Evolutionary conservation across 2,329 filamentous ascomycete genomes (phyloP), one percentile per base, ranked within the genome.

Genomic region (Immersiporthe knoxdaviesiana): DNA sequence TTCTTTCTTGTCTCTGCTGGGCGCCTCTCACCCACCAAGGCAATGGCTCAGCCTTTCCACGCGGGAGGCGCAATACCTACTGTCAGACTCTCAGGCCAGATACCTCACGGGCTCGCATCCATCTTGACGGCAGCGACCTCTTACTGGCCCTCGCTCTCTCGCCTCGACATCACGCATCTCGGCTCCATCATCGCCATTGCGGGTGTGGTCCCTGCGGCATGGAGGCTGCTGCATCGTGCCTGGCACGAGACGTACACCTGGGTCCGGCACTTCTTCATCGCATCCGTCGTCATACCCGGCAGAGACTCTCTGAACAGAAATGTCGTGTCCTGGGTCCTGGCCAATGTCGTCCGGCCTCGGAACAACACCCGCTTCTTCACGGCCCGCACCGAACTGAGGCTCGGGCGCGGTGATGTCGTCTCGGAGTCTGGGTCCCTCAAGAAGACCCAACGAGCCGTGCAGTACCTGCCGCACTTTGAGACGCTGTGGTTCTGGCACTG

Each of bases 401-500:
- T 77, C 21, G 81, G 82, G 47, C 77, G 80, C 4, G 81, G 70
- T 24, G 70, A 71, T 39, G 68, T 75, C 1, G 68, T 75, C 1
- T 76, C 79, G 0, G 70, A 71, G 32, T 64, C 78, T 3, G 79
- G 79, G 0, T 78, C 79, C 18, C 75, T 82, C 1, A 83, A 81
- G 70, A 82, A 81, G 74, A 81, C 79, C 18, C 76, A 76, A 12
- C 77, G 81, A 56, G 74, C 79, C 1, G 75, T 83, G 2, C 80
- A 83, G 69, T 84, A 84, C 62, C 76, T 79, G 7, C 83, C 83
- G 0, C 82, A 84, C 63, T 84, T 81, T 74, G 78, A 80, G 21
- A 77, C 79, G 1, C 74, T 79, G 10, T 84, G 83, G 81, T 85
- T 90, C 72, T 84, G 83, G 78, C 83, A 85, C 72, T 76, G 79